Percentiles rank a stretch among this genome's conserved stretches.
Conservation (phyloP, 257 asterid genomes). For the Avicennia marina region DNA sequence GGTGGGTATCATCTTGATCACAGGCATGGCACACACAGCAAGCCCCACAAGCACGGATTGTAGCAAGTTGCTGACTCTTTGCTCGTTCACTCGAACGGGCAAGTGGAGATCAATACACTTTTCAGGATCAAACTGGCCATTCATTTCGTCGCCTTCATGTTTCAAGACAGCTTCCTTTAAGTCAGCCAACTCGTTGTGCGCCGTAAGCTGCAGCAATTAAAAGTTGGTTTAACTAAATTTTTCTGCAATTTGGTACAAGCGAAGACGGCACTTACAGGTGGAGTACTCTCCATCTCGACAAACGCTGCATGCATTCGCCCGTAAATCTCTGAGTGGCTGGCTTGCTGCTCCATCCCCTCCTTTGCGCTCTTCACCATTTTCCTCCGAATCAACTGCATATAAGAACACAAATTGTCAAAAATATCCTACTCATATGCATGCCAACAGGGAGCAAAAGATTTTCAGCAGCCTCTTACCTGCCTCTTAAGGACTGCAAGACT, state of each 20-base stretch:
- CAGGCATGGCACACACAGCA: slow-evolving; percentile 61
- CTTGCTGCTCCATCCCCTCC: slow-evolving; percentile 72
- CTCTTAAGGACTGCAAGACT: slow-evolving; percentile 91
- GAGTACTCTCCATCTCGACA: slow-evolving; percentile 73
- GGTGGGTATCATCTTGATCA: slow-evolving; percentile 78
- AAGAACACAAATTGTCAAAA: background rate
- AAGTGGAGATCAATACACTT: slow-evolving; percentile 74
- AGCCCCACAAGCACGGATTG: slow-evolving; percentile 84
- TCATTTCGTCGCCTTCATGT: slow-evolving; percentile 37
- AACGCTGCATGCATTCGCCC: slow-evolving; percentile 89
- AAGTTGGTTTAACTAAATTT: background rate
- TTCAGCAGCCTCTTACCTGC: slow-evolving; percentile 68
- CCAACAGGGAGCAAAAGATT: slow-evolving; percentile 3
- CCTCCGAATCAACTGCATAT: slow-evolving; percentile 56
- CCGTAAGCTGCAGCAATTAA: slow-evolving; percentile 40
- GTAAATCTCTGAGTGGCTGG: slow-evolving; percentile 76
- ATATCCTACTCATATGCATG: background rate
- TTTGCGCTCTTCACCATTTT: slow-evolving; percentile 80
- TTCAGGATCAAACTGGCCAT: slow-evolving; percentile 56
- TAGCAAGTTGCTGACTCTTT: slow-evolving; percentile 81
- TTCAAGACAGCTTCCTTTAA: slow-evolving; percentile 82
- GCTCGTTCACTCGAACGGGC: slow-evolving; percentile 96
- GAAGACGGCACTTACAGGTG: slow-evolving; percentile 37
- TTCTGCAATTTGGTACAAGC: background rate
- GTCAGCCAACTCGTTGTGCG: slow-evolving; percentile 61